Percentiles rank a stretch among this genome's conserved stretches.
Evolutionary conservation across 306 rosid genomes (phyloP).

Genomic region (Fragaria nilgerrensis): DNA sequence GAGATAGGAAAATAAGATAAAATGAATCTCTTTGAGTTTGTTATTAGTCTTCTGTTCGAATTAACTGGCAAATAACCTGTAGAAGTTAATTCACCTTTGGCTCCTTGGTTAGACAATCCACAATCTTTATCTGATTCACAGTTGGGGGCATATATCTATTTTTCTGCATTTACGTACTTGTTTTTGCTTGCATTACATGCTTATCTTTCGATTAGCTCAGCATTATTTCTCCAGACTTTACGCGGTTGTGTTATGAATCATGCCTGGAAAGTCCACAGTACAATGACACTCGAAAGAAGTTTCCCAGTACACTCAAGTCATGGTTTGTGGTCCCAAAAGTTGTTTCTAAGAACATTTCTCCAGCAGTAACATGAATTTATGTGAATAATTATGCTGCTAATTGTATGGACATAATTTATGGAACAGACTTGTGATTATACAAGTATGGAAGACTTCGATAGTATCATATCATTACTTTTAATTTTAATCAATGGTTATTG

Average conservation of each 20-base stretch:
- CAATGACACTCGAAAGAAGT: not conserved
- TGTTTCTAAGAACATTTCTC: not conserved
- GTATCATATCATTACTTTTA: not conserved
- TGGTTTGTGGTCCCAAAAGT: not conserved
- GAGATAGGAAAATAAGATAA: not conserved
- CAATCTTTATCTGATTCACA: not conserved
- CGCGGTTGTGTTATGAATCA: not conserved
- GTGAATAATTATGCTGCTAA: not conserved
- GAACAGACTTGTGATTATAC: not conserved
- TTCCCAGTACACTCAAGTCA: not conserved
- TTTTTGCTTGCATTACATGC: not conserved
- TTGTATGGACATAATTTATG: not conserved
- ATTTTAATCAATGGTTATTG: no score
- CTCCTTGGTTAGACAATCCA: not conserved
- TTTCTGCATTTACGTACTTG: not conserved
- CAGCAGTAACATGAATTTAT: not conserved
- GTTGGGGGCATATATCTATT: not conserved
- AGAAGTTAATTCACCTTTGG: not conserved
- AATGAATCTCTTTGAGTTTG: not conserved
- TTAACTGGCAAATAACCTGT: not conserved
- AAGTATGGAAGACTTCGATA: not conserved
- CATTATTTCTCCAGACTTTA: not conserved
- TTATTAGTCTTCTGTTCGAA: not conserved
- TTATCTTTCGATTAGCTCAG: not conserved
- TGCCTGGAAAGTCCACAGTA: not conserved